phyloP scores from a whole-genome alignment of 352 stramenopile species.

The Globisporangium echinulatum region DNA sequence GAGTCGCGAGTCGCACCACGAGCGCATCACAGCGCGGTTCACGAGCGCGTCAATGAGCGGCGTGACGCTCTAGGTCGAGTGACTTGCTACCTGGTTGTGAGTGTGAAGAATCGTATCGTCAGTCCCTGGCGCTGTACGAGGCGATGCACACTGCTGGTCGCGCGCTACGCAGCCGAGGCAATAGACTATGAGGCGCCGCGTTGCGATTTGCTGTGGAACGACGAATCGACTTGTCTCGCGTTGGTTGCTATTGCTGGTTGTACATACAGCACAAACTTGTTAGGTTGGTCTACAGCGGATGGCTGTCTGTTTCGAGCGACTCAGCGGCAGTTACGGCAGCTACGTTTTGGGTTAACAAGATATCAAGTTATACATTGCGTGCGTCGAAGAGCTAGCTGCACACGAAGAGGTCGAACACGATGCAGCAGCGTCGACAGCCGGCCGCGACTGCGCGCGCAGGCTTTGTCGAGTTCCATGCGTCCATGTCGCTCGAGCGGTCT shows the following conservation, averaged over 20 bases:
- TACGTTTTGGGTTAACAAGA: too few species aligned
- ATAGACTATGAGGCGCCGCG: neutral
- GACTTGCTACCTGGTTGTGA: neutral
- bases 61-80: slow-evolving; percentile 10
- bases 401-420: neutral
- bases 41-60: slow-evolving; percentile 12
- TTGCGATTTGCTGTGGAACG: neutral
- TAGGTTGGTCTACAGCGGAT: too few species aligned
- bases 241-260: neutral
- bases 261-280: neutral
- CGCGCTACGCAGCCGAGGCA: neutral
- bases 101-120: neutral
- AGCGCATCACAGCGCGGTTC: slow-evolving; percentile 13
- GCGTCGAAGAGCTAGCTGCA: neutral
- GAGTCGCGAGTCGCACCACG: slow-evolving; percentile 9
- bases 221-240: neutral
- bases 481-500: slow-evolving; percentile 57
- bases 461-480: slow-evolving; percentile 62
- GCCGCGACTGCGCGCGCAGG: too few species aligned
- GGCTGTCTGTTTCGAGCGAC: too few species aligned
- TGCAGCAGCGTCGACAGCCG: neutral
- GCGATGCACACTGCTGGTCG: too few species aligned
- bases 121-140: neutral
- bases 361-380: too few species aligned
- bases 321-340: too few species aligned